These are phyloP conservation scores for Solanum acaule DNA, from an alignment of 257 asterid species.

Conservation along the genomic window DNA sequence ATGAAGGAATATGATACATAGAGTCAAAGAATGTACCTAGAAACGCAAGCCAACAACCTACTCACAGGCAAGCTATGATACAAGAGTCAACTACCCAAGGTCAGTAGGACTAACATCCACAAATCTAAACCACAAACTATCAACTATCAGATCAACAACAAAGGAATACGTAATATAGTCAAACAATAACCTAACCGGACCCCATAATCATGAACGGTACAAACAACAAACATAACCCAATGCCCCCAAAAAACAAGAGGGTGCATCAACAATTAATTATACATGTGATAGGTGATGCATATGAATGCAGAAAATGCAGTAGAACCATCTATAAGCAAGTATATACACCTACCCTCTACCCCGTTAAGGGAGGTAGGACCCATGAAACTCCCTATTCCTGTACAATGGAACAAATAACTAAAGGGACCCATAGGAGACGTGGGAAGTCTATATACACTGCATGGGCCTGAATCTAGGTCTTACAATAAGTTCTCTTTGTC, in stretches of 20 bases:
- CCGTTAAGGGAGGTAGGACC: background rate
- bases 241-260: background rate
- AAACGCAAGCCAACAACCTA: background rate
- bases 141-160: background rate
- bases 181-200: background rate
- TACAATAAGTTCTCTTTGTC: background rate
- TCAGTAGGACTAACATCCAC: background rate
- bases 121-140: background rate
- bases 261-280: background rate
- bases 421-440: background rate
- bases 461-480: background rate
- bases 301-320: background rate
- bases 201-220: background rate
- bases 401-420: background rate
- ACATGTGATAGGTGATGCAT: background rate
- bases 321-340: background rate
- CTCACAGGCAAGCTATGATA: background rate
- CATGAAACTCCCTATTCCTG: too few relatives aligned
- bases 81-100: background rate
- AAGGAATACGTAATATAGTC: too few relatives aligned
- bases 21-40: background rate
- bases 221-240: too few relatives aligned
- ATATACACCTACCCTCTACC: background rate
- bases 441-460: background rate
- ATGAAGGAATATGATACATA: background rate